Percentiles rank a stretch among this genome's conserved stretches.
Conservation (phyloP, 768 basidiomycete species). For the Ramaria sp. region DNA sequence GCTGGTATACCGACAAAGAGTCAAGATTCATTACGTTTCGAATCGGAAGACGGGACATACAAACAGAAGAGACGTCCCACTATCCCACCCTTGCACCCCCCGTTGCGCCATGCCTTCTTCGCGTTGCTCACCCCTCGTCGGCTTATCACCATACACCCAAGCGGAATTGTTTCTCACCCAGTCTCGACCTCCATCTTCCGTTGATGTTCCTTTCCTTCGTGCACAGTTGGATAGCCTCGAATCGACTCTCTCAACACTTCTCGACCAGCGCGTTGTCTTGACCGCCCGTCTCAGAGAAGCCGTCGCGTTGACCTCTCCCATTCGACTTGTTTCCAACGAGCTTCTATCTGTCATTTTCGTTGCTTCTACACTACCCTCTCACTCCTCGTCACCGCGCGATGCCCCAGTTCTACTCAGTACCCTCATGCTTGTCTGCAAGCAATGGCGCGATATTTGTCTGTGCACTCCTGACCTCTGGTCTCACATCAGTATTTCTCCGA, state of each 20-base stretch:
- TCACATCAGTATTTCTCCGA: constrained; percentile 56
- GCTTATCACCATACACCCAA: too few relatives aligned
- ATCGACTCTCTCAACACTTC: constrained; percentile 56
- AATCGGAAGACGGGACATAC: too few relatives aligned
- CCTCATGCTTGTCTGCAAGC: constrained; percentile 73
- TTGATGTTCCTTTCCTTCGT: constrained; percentile 43
- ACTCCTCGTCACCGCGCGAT: constrained; percentile 39
- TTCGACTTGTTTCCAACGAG: constrained; percentile 73
- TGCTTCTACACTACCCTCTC: not conserved
- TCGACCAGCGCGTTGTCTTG: constrained; percentile 54
- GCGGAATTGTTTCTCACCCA: too few relatives aligned
- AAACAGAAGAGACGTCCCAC: too few relatives aligned
- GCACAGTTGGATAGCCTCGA: constrained; percentile 64
- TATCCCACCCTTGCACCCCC: too few relatives aligned
- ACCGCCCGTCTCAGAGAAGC: constrained; percentile 65
- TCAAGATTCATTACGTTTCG: too few relatives aligned
- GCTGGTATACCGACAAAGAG: too few relatives aligned
- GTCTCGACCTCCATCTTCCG: too few relatives aligned
- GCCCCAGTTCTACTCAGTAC: constrained; percentile 63
- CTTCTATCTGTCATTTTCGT: constrained; percentile 68
- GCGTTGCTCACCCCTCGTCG: too few relatives aligned
- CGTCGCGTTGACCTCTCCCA: constrained; percentile 66
- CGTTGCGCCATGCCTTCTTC: too few relatives aligned
- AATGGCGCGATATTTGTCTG: constrained; percentile 68
- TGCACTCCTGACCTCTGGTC: constrained; percentile 70